Evolutionary conservation across 805 yeast species (phyloP).

Genomic region (Clavispora carvajalis): DNA sequence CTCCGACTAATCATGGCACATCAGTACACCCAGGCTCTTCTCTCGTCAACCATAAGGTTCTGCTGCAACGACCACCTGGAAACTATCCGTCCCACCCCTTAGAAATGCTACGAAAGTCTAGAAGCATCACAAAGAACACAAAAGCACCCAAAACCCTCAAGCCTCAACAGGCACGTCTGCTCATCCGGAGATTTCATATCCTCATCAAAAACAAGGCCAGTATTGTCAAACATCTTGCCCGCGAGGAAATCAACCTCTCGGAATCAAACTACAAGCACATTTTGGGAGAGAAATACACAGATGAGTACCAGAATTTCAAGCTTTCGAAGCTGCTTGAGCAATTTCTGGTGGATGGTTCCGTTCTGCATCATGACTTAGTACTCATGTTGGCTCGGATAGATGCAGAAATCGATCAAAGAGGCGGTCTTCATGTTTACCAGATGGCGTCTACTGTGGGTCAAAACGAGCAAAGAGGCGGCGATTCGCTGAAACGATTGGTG

Average conservation of each 20-base stretch:
- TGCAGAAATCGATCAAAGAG: slow-evolving; percentile 55
- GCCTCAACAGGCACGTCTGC: slow-evolving; percentile 65
- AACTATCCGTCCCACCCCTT: background rate
- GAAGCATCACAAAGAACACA: slow-evolving; percentile 26
- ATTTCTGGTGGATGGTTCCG: slow-evolving; percentile 16
- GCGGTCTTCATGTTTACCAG: slow-evolving; percentile 80
- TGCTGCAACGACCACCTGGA: no score
- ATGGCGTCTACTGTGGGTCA: slow-evolving; percentile 86
- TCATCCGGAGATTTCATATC: slow-evolving; percentile 74
- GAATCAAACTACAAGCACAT: slow-evolving; percentile 17
- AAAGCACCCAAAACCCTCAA: slow-evolving; percentile 46
- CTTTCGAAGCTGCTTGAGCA: slow-evolving; percentile 9
- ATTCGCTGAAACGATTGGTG: slow-evolving; percentile 77
- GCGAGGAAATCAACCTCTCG: slow-evolving; percentile 14
- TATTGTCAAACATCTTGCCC: slow-evolving; percentile 30
- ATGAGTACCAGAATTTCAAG: slow-evolving; percentile 4
- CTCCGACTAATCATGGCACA: no score
- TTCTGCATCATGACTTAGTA: slow-evolving; percentile 15
- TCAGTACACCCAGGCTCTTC: background rate
- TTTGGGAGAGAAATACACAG: slow-evolving; percentile 7
- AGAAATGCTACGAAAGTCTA: slow-evolving; percentile 22
- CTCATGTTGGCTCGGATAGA: slow-evolving; percentile 49
- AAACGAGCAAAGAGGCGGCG: slow-evolving; percentile 75
- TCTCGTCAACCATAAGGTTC: no score
- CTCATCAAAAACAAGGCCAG: slow-evolving; percentile 52